Base-by-base conservation (phyloP, 352 stramenopile species). In the Proteromonas lacertae region DNA sequence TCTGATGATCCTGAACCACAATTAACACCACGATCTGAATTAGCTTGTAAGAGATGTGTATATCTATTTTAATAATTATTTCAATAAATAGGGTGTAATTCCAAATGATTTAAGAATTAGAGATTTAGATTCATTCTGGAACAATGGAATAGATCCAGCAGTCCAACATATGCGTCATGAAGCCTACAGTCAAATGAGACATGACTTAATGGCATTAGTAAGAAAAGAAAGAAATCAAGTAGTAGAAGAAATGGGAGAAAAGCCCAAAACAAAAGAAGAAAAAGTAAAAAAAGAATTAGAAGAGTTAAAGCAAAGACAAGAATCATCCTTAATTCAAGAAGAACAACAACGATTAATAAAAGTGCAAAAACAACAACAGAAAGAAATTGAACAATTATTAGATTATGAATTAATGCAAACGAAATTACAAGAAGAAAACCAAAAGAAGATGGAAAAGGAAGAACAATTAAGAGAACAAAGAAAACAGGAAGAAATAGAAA, bases 291-390 rank as follows among this genome's bases (percentile, higher is more conserved):
- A 19, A 50, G 8, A 38, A 39, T 13, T 39, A 10, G 4, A 31
- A 13, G 1, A 39, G n/a, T n/a, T 40, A 18, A 20, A 36, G 23
- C 8, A 39, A 25, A 22, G 20, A 24, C 22, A 39, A 16, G 31
- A 22, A 8, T 23, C 56, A 2, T 48, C 36, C 12, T 41, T 76
- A 21, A 20, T 76, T 1, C 51, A 72, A 7, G 54, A 73, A 21
- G 64, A 76, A 41, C 44, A 58, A 4, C 50, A 58, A 21, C 50
- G 64, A 19, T 50, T 76, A 1, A 62, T 70, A 35, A 76, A 76
- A 31, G 48, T 76, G 14, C 55, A 62, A 32, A 46, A 59, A 9
- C 58, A 62, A 1, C 62, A 74, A 47, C 59, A 77, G 36, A 59
- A 59, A 0, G 63, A 74, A 33, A 46, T 39, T 14, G 34, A 39